Base-by-base conservation (phyloP, 441 rosid species). In the Bruguiera hainesii region DNA sequence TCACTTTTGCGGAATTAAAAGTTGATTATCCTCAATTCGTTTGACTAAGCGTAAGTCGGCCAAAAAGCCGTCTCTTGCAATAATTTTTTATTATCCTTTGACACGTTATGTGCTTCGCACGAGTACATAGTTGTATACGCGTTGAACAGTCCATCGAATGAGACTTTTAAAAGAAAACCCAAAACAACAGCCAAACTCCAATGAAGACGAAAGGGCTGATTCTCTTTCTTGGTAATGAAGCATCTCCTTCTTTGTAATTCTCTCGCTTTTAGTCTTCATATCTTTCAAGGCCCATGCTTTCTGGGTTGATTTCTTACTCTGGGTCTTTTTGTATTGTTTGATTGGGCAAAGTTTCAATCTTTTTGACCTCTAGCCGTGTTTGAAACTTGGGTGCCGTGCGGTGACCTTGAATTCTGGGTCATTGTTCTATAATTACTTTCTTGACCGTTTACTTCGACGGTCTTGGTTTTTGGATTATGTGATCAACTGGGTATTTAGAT, bases 81-180 rank as follows among this genome's bases (percentile, higher is more conserved):
- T 56, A 26, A 21, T 66, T 7, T 37, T 7, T 25, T 21, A 8
- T 25, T 13, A 28, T 23, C 20, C 7, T 49, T 3, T 31, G 18
- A 29, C 1, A 6, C 18, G 2, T 16, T 33, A 31, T 48, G n/a
- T 65, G 59, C 48, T 69, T 71, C 42, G 26, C 52, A 42, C 53
- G 57, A 10, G 19, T 5, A 60, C 57, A 26, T 26, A 1, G 26
- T 26, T 1, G 26, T 26, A n/a, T 72, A 60, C 82, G 80, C 80
- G 85, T 81, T 78, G 68, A 74, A 73, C 56, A 53, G 66, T 64
- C 72, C 49, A 64, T 71, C 60, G 7, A 10, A 59, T 7, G 6
- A 8, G 7, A 1, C 2, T 20, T 29, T 39, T 18, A 9, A 15
- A 15, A 63, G 39, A 21, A 21, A 65, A 59, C 30, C 52, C 57